Base-by-base conservation (phyloP, 164 flowering plant species). In the Piper betle region DNA sequence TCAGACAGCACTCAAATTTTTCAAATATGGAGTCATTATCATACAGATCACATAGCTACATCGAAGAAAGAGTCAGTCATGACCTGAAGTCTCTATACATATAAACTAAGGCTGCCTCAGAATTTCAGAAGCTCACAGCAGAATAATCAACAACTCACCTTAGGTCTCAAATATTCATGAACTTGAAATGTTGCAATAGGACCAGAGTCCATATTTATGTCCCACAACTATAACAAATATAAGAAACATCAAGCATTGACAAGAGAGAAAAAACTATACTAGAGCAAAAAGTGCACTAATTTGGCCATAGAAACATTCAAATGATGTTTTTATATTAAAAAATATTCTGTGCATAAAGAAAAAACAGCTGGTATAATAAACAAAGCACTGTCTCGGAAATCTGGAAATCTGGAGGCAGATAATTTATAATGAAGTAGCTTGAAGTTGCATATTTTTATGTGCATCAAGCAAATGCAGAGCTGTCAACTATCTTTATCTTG, bases 101-200 rank as follows among this genome's bases (percentile, higher is more conserved):
- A 10, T 46, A 6, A 46, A 5, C 3, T 2, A 12, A 46, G 10
- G 50, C 10, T 46, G 50, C 50, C 50, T 5, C 11, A 46, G 15
- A 46, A 46, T 12, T 3, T 46, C 50, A 10, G 50, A 46, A 46
- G 50, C 50, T 46, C 12, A 46, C 50, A 46, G 3, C 3, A 46
- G 50, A 6, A 46, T 46, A 25, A 39, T 11, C 12, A 25, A 25
- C 25, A 15, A 55, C 11, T 61, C 48, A 84, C 96, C 93, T 81
- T 84, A 6, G 96, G 96, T 69, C 96, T 83, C 59, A 88, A 68
- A 67, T 86, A 67, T 63, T 88, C 96, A 59, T 88, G 96, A 62
- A 88, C 96, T 78, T 84, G 91, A 77, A 83, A 88, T 18, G 96
- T 83, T 73, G 91, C 66, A 64, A 88, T 86, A 19, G 96, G 96